These are phyloP conservation scores for Zoysia japonica DNA, from an alignment of 176 grass and related monocot genomes.

Conservation along the genomic window DNA sequence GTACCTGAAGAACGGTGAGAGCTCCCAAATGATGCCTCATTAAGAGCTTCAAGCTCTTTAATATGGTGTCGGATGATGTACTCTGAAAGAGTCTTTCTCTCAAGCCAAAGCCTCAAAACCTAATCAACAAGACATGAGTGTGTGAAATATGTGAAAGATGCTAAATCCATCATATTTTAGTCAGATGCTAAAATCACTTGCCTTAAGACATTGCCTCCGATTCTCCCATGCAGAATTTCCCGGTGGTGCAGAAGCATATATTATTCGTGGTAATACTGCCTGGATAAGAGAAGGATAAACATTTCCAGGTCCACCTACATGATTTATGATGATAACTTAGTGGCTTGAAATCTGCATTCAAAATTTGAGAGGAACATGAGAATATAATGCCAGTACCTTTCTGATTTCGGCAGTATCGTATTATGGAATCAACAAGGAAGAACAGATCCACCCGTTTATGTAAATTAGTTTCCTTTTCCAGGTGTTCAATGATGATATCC, in stretches of 20 bases:
- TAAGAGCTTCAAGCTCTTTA: conserved; percentile 75
- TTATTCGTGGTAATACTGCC: conserved; percentile 78
- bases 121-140: conserved; percentile 35
- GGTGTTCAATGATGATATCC: conserved; percentile 80
- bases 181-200: conserved; percentile 39
- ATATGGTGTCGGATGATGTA: conserved; percentile 91
- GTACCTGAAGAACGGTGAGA: conserved; percentile 69
- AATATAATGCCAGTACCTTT: conserved; percentile 59
- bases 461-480: conserved; percentile 88
- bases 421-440: conserved; percentile 98
- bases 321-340: conserved; percentile 34
- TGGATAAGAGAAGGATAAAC: conserved; percentile 88
- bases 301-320: conserved; percentile 74
- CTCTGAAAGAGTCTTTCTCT: conserved; percentile 91
- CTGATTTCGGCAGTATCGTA: conserved; percentile 78
- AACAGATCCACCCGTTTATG: conserved; percentile 88
- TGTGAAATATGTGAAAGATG: conserved; percentile 33
- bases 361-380: conserved; percentile 10
- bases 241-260: conserved; percentile 79
- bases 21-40: conserved; percentile 75
- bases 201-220: conserved; percentile 96
- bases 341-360: conserved; percentile 19
- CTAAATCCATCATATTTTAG: conserved; percentile 19
- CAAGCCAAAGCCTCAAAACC: conserved; percentile 97
- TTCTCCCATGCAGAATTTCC: conserved; percentile 95